Evolutionary conservation across 805 yeast genomes (phyloP).

Genomic region (Zygosaccharomyces rouxii): DNA sequence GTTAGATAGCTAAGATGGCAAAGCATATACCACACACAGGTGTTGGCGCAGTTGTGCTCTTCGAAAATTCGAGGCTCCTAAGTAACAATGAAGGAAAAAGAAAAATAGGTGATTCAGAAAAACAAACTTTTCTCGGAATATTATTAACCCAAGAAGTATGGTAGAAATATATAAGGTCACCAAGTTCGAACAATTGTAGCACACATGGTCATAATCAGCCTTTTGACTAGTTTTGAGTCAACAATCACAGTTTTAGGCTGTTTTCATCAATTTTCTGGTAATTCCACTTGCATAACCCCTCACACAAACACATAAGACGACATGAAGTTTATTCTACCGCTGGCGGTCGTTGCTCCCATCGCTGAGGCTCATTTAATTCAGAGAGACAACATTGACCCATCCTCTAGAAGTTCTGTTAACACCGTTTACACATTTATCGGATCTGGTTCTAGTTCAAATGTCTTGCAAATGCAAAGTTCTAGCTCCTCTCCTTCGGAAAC

Average conservation of each 20-base stretch:
- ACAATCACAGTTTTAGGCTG: neutral
- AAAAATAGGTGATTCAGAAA: conserved; percentile 2
- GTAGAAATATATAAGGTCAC: neutral
- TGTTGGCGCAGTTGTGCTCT: conserved; percentile 3
- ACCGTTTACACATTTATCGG: conserved; percentile 15
- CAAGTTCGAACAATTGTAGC: neutral
- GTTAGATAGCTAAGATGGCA: neutral
- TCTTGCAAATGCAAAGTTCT: conserved; percentile 12
- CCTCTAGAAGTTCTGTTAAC: neutral
- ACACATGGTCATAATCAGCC: neutral
- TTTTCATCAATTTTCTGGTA: neutral
- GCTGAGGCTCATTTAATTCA: conserved; percentile 1
- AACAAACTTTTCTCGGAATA: neutral
- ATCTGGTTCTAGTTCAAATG: conserved; percentile 10
- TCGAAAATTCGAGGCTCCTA: conserved; percentile 5
- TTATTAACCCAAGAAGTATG: neutral
- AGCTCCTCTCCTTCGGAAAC: conserved; percentile 4
- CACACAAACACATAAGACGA: neutral
- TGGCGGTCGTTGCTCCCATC: conserved; percentile 1
- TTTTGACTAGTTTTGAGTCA: neutral
- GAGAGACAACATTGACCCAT: neutral
- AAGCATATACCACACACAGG: neutral
- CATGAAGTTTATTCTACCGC: conserved; percentile 4
- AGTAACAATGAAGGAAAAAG: neutral
- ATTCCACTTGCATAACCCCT: neutral